Conservation (phyloP, 73 alveolate species). For the Symbiodinium natans region DNA sequence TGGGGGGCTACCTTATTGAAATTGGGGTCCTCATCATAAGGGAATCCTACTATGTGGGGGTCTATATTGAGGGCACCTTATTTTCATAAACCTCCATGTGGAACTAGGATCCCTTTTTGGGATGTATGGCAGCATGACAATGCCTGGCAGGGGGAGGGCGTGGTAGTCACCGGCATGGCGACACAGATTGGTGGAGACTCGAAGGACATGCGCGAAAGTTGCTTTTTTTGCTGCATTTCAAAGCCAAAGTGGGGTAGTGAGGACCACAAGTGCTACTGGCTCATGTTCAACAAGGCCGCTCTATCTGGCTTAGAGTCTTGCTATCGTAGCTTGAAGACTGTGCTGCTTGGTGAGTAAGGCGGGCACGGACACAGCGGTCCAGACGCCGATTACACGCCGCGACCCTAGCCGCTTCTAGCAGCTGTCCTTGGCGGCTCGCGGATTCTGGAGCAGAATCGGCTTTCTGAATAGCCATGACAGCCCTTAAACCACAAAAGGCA, state of each 20-base stretch:
- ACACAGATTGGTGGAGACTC: slow-evolving; percentile 87
- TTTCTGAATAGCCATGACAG: too few species aligned
- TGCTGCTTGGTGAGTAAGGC: too few species aligned
- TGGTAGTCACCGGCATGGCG: slow-evolving; percentile 61
- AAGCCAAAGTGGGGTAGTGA: neutral
- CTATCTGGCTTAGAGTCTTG: neutral
- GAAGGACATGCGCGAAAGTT: slow-evolving; percentile 14
- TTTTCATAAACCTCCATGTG: too few species aligned
- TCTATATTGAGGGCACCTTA: too few species aligned
- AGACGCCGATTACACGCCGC: slow-evolving; percentile 50
- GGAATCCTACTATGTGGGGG: too few species aligned
- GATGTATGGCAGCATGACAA: too few species aligned
- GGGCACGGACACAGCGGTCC: slow-evolving; percentile 78
- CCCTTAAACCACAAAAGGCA: too few species aligned
- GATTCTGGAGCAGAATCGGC: too few species aligned
- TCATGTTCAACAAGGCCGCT: slow-evolving; percentile 89
- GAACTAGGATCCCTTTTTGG: too few species aligned
- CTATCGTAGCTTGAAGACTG: neutral
- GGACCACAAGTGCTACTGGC: slow-evolving; percentile 91
- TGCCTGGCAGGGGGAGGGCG: slow-evolving; percentile 76
- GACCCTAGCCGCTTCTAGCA: neutral
- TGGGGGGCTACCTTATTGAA: too few species aligned
- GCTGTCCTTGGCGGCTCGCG: neutral
- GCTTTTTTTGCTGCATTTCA: neutral
- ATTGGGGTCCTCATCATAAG: too few species aligned